These are phyloP conservation scores for Articulospora tetracladia DNA, from an alignment of 495 filamentous ascomycete genomes.

Conservation along the genomic window DNA sequence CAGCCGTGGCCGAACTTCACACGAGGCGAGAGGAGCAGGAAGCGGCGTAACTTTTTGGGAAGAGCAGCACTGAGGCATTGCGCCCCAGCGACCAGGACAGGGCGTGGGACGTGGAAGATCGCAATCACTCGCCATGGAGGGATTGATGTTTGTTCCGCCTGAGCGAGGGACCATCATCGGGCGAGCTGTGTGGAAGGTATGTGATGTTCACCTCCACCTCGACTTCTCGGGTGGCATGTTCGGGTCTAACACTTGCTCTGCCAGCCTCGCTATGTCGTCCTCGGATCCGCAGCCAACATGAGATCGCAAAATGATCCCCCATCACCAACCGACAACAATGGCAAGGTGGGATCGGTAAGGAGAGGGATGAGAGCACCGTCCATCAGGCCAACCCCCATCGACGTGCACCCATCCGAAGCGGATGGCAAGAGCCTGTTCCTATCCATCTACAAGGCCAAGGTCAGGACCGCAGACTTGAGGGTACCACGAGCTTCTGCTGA, in stretches of 20 bases:
- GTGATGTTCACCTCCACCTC: not conserved
- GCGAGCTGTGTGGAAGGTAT: conserved; percentile 54
- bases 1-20: not conserved
- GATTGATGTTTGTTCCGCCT: conserved; percentile 48
- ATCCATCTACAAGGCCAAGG: conserved; percentile 52
- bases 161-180: conserved; percentile 53
- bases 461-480: conserved; percentile 21
- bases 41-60: not conserved
- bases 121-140: conserved; percentile 43
- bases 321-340: not conserved
- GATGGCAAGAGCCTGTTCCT: conserved; percentile 38
- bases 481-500: conserved; percentile 10
- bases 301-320: conserved; percentile 16
- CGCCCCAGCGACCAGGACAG: not conserved
- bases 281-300: conserved; percentile 15
- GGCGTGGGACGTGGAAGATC: not conserved
- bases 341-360: conserved; percentile 4
- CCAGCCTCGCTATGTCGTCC: conserved; percentile 28
- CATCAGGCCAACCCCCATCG: conserved; percentile 22
- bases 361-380: conserved; percentile 19
- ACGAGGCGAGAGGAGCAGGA: not conserved
- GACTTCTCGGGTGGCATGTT: not conserved
- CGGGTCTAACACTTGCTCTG: not conserved
- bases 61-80: not conserved
- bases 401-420: conserved; percentile 18